Evolutionary conservation across 2,329 filamentous ascomycete genomes (phyloP).

Genomic region (Phialophora expanda): DNA sequence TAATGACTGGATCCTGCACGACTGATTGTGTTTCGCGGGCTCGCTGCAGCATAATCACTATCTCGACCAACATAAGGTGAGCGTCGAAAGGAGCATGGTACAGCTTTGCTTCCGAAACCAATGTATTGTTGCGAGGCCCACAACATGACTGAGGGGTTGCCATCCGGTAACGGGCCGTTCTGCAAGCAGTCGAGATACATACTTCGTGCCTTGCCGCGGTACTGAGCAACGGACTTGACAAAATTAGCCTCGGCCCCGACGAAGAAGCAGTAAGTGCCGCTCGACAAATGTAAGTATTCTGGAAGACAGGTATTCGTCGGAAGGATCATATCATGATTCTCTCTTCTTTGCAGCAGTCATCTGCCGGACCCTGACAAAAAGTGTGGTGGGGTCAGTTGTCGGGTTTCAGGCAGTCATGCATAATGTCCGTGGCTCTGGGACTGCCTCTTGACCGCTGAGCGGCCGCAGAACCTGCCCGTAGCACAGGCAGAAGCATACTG

Average conservation of each 20-base stretch:
- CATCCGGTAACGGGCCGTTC: constrained; percentile 5
- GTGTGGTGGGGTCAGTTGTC: constrained; percentile 9
- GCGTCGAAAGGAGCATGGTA: not conserved
- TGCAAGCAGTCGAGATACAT: not conserved
- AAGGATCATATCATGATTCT: constrained; percentile 1
- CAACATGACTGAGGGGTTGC: not conserved
- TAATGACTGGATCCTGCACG: not conserved
- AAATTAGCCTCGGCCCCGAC: constrained; percentile 1
- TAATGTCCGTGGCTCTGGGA: constrained; percentile 25
- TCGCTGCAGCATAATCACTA: not conserved
- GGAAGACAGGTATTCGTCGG: not conserved
- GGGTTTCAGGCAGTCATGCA: constrained; percentile 21
- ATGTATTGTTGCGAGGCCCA: not conserved
- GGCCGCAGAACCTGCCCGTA: not conserved
- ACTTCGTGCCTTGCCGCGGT: not conserved
- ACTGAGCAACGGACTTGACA: not conserved
- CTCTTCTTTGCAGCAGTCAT: constrained; percentile 7
- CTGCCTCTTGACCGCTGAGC: not conserved
- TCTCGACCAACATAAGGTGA: not conserved
- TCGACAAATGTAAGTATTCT: constrained; percentile 1
- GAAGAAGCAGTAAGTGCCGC: not conserved
- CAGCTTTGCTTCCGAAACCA: not conserved
- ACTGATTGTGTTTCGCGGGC: not conserved
- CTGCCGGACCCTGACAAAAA: constrained; percentile 7
- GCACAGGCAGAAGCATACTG: not conserved